Evolutionary conservation across 2,329 filamentous ascomycete species (phyloP).

Genomic region (Colletotrichum abscissum): DNA sequence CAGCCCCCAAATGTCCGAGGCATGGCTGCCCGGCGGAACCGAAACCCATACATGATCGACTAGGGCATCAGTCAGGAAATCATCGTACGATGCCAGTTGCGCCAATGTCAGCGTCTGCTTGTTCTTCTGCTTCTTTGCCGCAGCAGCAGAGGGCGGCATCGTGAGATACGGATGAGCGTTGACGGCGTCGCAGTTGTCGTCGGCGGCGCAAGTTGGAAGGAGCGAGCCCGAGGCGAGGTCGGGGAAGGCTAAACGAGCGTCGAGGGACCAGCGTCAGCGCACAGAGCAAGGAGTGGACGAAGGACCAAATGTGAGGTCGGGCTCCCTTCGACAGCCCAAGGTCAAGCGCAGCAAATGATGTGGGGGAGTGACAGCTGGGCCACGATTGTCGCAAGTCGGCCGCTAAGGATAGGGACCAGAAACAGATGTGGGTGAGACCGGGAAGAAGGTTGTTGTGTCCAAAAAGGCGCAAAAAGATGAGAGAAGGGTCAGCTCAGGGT

Average conservation of each 20-base stretch:
- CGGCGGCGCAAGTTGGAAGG: conserved; percentile 17
- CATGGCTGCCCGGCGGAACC: not conserved
- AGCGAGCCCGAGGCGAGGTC: conserved; percentile 1
- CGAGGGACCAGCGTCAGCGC: conserved; percentile 27
- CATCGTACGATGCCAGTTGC: conserved; percentile 93
- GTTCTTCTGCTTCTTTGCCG: conserved; percentile 66
- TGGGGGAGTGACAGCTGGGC: conserved; percentile 4
- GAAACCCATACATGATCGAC: conserved; percentile 84
- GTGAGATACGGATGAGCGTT: conserved; percentile 13
- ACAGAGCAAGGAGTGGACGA: conserved; percentile 32
- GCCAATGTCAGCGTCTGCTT: conserved; percentile 84
- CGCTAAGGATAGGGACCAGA: not conserved
- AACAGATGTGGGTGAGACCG: conserved; percentile 3
- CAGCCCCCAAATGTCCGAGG: conserved; percentile 25
- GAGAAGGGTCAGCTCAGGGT: conserved; percentile 28
- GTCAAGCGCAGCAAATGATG: conserved; percentile 6
- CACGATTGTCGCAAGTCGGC: conserved; percentile 6
- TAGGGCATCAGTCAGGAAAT: conserved; percentile 93
- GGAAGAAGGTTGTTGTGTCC: conserved; percentile 16
- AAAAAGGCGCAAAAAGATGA: conserved; percentile 15
- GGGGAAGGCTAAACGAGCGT: conserved; percentile 30
- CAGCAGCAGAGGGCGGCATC: conserved; percentile 51
- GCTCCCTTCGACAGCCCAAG: conserved; percentile 33
- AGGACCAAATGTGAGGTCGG: conserved; percentile 21
- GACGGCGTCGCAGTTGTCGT: conserved; percentile 12